A percentile compares a stretch with the other conserved stretches of the same genome.
phyloP scores from a whole-genome alignment of 352 stramenopile genomes.

The Phytophthora palmivora region DNA sequence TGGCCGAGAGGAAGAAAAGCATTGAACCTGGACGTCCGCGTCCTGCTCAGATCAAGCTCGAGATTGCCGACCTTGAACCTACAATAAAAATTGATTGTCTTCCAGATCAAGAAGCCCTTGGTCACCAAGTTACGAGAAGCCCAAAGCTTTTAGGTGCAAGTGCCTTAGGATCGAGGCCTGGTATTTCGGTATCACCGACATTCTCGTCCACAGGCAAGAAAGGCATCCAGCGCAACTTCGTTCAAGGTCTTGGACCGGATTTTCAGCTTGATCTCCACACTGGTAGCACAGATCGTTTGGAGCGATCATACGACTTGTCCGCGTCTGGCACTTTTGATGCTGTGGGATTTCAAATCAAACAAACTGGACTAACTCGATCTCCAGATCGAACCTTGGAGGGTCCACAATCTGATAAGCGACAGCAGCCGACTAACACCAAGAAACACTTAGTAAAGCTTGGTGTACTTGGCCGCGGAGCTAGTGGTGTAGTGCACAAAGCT shows the following conservation, averaged over 20 bases:
- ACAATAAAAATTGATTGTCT: constrained; percentile 23
- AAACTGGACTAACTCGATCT: constrained; percentile 76
- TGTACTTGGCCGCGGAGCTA: constrained; percentile 82
- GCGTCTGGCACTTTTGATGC: constrained; percentile 85
- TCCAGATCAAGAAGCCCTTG: constrained; percentile 23
- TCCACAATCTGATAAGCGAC: constrained; percentile 26
- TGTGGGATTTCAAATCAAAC: constrained; percentile 85
- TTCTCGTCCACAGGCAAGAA: constrained; percentile 59
- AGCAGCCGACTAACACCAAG: constrained; percentile 67
- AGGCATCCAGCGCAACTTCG: constrained; percentile 78
- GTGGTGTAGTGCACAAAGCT: constrained; percentile 90
- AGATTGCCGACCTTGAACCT: constrained; percentile 62
- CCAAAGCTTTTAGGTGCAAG: constrained; percentile 43
- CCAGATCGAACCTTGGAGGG: constrained; percentile 49
- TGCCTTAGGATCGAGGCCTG: constrained; percentile 25
- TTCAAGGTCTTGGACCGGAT: constrained; percentile 64
- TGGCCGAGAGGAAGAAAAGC: constrained; percentile 64
- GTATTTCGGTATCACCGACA: constrained; percentile 48
- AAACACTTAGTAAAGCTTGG: constrained; percentile 87
- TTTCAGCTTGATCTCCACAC: constrained; percentile 81
- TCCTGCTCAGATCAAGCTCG: constrained; percentile 76
- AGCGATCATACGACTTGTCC: constrained; percentile 84
- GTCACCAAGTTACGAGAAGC: constrained; percentile 51
- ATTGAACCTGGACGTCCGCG: constrained; percentile 27
- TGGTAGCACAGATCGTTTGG: constrained; percentile 56